Percentiles rank a stretch among this genome's conserved stretches.
These are phyloP conservation scores for Mycena filopes DNA, from an alignment of 768 basidiomycete species.

Conservation along the genomic window DNA sequence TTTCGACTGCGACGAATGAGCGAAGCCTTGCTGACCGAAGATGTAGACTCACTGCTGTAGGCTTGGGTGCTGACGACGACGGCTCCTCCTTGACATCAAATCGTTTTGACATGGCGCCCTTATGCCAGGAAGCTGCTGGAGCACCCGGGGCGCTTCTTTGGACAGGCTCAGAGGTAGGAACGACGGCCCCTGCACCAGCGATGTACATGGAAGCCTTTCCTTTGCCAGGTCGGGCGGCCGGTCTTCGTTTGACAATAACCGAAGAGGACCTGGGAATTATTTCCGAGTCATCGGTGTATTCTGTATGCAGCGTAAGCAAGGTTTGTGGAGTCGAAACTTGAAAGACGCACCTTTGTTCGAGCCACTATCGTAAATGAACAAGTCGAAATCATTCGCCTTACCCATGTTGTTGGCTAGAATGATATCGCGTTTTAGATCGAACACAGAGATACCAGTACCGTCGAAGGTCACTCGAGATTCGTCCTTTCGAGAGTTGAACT, in stretches of 20 bases:
- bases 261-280: slow-evolving; percentile 96
- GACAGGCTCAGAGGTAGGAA: slow-evolving; percentile 62
- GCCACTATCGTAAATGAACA: slow-evolving; percentile 84
- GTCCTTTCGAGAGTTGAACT: slow-evolving; percentile 94
- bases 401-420: slow-evolving; percentile 95
- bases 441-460: slow-evolving; percentile 98
- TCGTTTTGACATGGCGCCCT: slow-evolving; percentile 85
- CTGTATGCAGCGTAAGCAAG: slow-evolving; percentile 50
- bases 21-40: background rate
- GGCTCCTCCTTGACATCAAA: slow-evolving; percentile 88
- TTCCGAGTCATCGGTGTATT: slow-evolving; percentile 90
- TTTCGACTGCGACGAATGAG: slow-evolving; percentile 44
- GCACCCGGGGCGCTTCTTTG: slow-evolving; percentile 48
- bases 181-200: slow-evolving; percentile 53
- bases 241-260: slow-evolving; percentile 91
- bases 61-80: slow-evolving; percentile 43
- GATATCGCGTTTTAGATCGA: slow-evolving; percentile 99
- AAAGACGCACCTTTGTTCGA: slow-evolving; percentile 86
- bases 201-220: slow-evolving; percentile 85
- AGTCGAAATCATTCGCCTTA: slow-evolving; percentile 97
- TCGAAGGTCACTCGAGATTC: slow-evolving; percentile 98
- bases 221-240: slow-evolving; percentile 82
- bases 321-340: background rate
- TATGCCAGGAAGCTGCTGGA: slow-evolving; percentile 65
- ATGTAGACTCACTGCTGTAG: slow-evolving; percentile 38